Evolutionary conservation across 1,284 basidiomycete genomes (phyloP), one percentile per base, ranked within the genome.

Genomic region (Ceraceosorus bombacis): DNA sequence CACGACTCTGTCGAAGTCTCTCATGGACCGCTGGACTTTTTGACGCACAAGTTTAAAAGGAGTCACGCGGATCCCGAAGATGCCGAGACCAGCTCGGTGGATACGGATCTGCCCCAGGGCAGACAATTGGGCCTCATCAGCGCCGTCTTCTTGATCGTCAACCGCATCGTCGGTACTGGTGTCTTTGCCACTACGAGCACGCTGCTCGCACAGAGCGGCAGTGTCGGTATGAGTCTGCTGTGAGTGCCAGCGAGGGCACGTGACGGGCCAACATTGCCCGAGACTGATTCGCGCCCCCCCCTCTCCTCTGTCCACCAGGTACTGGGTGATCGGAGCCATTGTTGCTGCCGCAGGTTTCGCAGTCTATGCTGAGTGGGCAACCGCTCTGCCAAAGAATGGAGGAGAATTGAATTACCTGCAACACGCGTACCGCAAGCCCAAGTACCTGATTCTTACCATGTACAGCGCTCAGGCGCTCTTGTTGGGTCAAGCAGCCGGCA

Each of bases 321-420:
- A 87, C 82, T 88, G 87, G 87, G 76, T 87, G 15, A 71, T 86
- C 8, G 87, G 87, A 1, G 82, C 83, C 59, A 41, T 8, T 82
- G 85, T 38, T 69, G 82, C 43, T 81, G 86, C 55, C 85, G 7
- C 80, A 81, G 2, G 82, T 81, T 57, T 87, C 86, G 10, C 85
- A 83, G n/a, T 81, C 82, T 3, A 87, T 7, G 80, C 88, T 7
- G 87, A 88, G 68, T 81, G 86, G 15, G 87, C 87, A 41, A 86
- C 85, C 13, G 85, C 86, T 63, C 76, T 82, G 5, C 87, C 86
- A 4, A 80, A 83, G 4, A 87, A 82, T 59, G 87, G 87, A 2
- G 87, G 85, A 13, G 87, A 88, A 79, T 78, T 88, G 40, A 86
- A 88, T 58, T 89, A 88, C 67, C 78, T 88, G 41, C 86, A 88